Evolutionary conservation across 2,329 filamentous ascomycete species (phyloP).

Genomic region (Fusarium papillatum): DNA sequence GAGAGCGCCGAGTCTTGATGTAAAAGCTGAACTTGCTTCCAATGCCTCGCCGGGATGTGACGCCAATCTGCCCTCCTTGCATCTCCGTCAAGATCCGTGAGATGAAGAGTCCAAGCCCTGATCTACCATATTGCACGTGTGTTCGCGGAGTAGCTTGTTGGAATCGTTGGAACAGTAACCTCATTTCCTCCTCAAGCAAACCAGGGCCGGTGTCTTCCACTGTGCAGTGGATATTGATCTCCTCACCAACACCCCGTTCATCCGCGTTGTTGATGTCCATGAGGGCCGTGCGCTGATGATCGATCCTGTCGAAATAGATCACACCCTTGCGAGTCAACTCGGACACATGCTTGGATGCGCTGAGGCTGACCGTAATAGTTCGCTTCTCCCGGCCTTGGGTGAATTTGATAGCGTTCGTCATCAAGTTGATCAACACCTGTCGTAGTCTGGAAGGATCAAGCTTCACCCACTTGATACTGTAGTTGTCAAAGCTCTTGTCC

Average conservation of each 20-base stretch:
- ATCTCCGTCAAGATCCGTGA: constrained; percentile 81
- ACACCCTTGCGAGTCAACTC: constrained; percentile 56
- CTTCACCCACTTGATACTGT: constrained; percentile 79
- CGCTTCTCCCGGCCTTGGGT: constrained; percentile 71
- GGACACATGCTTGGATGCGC: constrained; percentile 69
- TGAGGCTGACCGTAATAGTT: constrained; percentile 74
- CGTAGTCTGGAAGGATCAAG: constrained; percentile 82
- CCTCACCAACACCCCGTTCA: constrained; percentile 81
- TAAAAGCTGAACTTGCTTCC: constrained; percentile 86
- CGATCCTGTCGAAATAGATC: constrained; percentile 62
- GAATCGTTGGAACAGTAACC: constrained; percentile 76
- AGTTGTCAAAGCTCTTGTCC: constrained; percentile 74
- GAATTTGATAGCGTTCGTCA: constrained; percentile 77
- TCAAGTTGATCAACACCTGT: constrained; percentile 83
- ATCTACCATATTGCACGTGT: constrained; percentile 80
- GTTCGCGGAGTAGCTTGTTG: constrained; percentile 77
- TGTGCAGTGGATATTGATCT: constrained; percentile 79
- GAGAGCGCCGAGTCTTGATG: constrained; percentile 74
- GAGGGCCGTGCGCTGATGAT: constrained; percentile 49
- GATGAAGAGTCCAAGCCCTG: constrained; percentile 81
- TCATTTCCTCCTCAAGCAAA: constrained; percentile 74
- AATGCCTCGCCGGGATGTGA: constrained; percentile 74
- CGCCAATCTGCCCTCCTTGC: constrained; percentile 84
- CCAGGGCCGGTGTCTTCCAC: constrained; percentile 81
- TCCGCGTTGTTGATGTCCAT: constrained; percentile 63